These are phyloP conservation scores for Brassica rapa DNA, from an alignment of 345 rosid genomes.

Conservation along the genomic window DNA sequence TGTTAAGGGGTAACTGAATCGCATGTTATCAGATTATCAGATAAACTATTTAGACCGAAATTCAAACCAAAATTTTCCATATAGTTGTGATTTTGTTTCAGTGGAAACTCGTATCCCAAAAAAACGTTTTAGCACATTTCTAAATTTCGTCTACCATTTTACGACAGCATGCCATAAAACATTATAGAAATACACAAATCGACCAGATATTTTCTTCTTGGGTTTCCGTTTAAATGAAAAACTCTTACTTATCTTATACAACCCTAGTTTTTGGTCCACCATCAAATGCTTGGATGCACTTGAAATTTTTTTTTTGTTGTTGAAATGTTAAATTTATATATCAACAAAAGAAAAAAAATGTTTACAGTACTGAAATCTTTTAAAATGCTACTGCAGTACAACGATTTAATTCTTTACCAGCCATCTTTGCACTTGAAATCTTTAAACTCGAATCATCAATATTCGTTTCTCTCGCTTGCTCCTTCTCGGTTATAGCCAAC, in stretches of 20 bases:
- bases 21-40: neutral
- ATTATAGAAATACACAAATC: constrained; percentile 26
- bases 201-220: constrained; percentile 20
- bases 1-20: too few species aligned
- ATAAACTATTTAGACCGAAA: too few species aligned
- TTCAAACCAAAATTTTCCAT: neutral
- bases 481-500: constrained; percentile 1
- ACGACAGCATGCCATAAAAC: neutral
- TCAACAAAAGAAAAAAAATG: too few species aligned
- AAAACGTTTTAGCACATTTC: neutral
- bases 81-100: neutral
- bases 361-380: too few species aligned
- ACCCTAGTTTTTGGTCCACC: constrained; percentile 22
- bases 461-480: neutral
- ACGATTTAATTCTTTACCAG: too few species aligned
- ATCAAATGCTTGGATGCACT: constrained; percentile 11
- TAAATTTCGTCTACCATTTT: neutral
- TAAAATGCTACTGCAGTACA: too few species aligned
- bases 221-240: constrained; percentile 31
- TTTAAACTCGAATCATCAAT: constrained; percentile 2
- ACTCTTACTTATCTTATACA: constrained; percentile 26
- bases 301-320: neutral
- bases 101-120: neutral
- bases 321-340: too few species aligned
- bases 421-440: neutral